phyloP scores from a whole-genome alignment of 306 rosid genomes.

The Prinsepia uniflora region DNA sequence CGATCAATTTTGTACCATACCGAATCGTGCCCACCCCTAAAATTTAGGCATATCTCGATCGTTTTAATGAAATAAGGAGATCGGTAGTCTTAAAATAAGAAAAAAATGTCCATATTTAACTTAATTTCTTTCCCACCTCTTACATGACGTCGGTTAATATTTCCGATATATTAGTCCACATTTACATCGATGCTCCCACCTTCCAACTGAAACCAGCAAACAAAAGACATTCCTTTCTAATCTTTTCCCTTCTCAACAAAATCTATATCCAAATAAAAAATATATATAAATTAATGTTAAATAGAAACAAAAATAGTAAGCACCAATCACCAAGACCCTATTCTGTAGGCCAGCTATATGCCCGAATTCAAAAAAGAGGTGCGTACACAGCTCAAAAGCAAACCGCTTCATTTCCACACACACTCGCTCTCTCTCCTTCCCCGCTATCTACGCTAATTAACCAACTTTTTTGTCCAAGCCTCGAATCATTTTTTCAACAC shows the following conservation, averaged over 20 bases:
- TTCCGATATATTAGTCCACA: too few relatives aligned
- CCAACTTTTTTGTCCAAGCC: conserved; percentile 12
- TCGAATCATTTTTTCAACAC: neutral
- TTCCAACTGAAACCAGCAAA: neutral
- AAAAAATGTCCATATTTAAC: too few relatives aligned
- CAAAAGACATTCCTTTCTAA: conserved; percentile 7
- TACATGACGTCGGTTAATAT: too few relatives aligned
- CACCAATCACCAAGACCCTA: too few relatives aligned
- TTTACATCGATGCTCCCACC: too few relatives aligned
- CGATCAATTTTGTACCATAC: too few relatives aligned
- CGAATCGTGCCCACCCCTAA: too few relatives aligned
- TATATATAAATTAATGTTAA: neutral
- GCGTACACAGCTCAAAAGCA: neutral
- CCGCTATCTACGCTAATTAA: conserved; percentile 51
- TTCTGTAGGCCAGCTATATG: neutral
- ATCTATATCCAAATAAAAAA: neutral
- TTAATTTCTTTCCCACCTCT: too few relatives aligned
- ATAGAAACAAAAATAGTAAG: neutral
- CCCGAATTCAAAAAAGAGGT: neutral
- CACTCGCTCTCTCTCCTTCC: conserved; percentile 17
- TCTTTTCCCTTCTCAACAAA: neutral
- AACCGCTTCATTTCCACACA: neutral
- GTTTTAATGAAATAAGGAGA: too few relatives aligned
- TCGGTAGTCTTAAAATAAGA: too few relatives aligned
- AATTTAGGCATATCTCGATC: too few relatives aligned